Conservation (phyloP, 352 stramenopile genomes). For the Phytophthora citricola region DNA sequence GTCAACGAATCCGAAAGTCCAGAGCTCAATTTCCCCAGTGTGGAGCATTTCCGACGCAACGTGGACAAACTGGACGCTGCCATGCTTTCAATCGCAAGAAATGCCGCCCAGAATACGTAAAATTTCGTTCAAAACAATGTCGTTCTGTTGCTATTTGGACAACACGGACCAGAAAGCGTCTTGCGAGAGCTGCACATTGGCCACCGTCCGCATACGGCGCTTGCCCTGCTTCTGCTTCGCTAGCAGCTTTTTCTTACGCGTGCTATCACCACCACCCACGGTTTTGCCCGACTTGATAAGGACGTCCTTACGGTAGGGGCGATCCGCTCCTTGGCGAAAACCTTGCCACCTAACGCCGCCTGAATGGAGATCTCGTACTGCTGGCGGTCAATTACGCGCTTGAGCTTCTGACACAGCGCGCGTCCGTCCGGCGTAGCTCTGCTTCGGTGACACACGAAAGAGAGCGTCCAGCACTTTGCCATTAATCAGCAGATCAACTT, state of each 20-base stretch:
- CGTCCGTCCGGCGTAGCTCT: slow-evolving; percentile 83
- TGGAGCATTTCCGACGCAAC: slow-evolving; percentile 19
- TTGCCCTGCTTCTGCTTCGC: slow-evolving; percentile 99
- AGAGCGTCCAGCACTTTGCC: slow-evolving; percentile 95
- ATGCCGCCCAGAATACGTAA: neutral
- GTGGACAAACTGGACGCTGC: slow-evolving; percentile 22
- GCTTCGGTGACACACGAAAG: slow-evolving; percentile 96
- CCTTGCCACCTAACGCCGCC: slow-evolving; percentile 94
- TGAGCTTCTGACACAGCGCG: slow-evolving; percentile 94
- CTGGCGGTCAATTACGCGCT: slow-evolving; percentile 96
- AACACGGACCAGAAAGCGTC: slow-evolving; percentile 99
- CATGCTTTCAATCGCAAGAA: slow-evolving; percentile 20
- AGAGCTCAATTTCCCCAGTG: neutral
- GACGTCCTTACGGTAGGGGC: slow-evolving; percentile 96
- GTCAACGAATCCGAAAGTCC: slow-evolving; percentile 13
- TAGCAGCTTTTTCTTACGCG: slow-evolving; percentile 98
- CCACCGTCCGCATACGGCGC: slow-evolving; percentile 96
- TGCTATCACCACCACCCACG: slow-evolving; percentile 97
- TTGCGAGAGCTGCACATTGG: slow-evolving; percentile 97
- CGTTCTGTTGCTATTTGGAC: slow-evolving; percentile 69
- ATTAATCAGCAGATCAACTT: slow-evolving; percentile 96
- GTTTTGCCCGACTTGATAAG: slow-evolving; percentile 96
- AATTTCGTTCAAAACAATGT: neutral
- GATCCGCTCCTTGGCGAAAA: slow-evolving; percentile 98
- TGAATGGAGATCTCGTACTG: slow-evolving; percentile 99